Conservation (phyloP, 2,329 filamentous ascomycete species). For the Sporothrix protearum region DNA sequence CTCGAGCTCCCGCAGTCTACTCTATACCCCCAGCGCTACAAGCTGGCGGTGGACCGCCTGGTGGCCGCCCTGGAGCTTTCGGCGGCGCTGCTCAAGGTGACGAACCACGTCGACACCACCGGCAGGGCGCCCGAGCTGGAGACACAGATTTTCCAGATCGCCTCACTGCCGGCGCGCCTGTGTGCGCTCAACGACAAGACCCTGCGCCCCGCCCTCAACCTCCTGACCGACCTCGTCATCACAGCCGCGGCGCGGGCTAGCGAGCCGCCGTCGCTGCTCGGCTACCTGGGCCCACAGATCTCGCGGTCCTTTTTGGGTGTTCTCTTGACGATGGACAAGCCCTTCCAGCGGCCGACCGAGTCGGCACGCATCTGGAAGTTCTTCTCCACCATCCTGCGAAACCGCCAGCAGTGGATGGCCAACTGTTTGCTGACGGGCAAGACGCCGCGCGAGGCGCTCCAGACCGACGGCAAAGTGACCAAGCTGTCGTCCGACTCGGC, state of each 20-base stretch:
- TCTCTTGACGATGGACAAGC: slow-evolving; percentile 71
- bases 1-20: slow-evolving; percentile 59
- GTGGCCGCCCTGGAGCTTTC: slow-evolving; percentile 62
- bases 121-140: slow-evolving; percentile 67
- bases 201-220: slow-evolving; percentile 58
- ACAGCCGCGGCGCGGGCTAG: slow-evolving; percentile 57
- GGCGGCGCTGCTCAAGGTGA: slow-evolving; percentile 66
- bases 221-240: slow-evolving; percentile 71
- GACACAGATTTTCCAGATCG: slow-evolving; percentile 74
- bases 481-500: slow-evolving; percentile 58
- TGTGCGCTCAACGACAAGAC: slow-evolving; percentile 68
- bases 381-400: slow-evolving; percentile 79
- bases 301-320: slow-evolving; percentile 81
- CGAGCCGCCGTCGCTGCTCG: slow-evolving; percentile 93
- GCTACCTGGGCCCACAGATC: slow-evolving; percentile 76
- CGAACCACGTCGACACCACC: slow-evolving; percentile 60
- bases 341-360: slow-evolving; percentile 62
- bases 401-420: slow-evolving; percentile 93
- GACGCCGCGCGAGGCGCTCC: slow-evolving; percentile 72
- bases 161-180: slow-evolving; percentile 71
- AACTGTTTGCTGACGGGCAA: slow-evolving; percentile 87
- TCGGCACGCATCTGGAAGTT: slow-evolving; percentile 76
- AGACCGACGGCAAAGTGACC: slow-evolving; percentile 50
- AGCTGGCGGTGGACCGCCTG: slow-evolving; percentile 60
- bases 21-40: slow-evolving; percentile 53